Percentiles rank a stretch among this genome's conserved stretches.
phyloP scores from a whole-genome alignment of 2,329 filamentous ascomycete species.

The Hypoxylon sp. region DNA sequence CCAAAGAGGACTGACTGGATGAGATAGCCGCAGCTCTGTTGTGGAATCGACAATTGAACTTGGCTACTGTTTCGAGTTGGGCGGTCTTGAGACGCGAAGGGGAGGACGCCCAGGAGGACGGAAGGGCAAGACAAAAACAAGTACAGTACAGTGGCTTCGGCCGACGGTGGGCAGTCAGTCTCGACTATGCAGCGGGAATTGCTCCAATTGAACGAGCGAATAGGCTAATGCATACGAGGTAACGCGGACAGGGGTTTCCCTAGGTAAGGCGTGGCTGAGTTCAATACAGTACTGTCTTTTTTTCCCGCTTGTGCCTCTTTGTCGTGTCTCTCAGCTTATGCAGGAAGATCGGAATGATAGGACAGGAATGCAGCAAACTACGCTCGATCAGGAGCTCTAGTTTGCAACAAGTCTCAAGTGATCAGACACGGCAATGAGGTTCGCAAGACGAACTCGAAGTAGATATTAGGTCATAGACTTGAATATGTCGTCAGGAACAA shows the following conservation, averaged over 20 bases:
- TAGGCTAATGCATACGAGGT: constrained; percentile 47
- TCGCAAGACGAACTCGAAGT: constrained; percentile 17
- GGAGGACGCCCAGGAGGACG: constrained; percentile 32
- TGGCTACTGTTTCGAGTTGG: constrained; percentile 46
- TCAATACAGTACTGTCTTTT: too few species aligned
- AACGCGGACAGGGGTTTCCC: constrained; percentile 27
- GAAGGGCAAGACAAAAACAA: constrained; percentile 27
- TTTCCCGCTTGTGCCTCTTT: constrained; percentile 39
- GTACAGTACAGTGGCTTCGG: constrained; percentile 30
- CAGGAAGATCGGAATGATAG: constrained; percentile 41
- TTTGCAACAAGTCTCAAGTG: constrained; percentile 34
- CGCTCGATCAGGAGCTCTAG: constrained; percentile 27
- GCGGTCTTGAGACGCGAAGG: constrained; percentile 45
- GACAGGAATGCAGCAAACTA: constrained; percentile 43
- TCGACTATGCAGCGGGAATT: constrained; percentile 30
- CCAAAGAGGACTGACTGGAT: constrained; percentile 46
- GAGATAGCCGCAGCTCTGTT: constrained; percentile 36
- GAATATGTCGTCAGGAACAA: constrained; percentile 28
- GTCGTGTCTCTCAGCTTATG: constrained; percentile 40
- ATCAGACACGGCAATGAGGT: constrained; percentile 30
- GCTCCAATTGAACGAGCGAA: constrained; percentile 48
- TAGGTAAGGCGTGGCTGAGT: constrained; percentile 48
- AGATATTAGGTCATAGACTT: constrained; percentile 36
- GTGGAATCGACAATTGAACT: constrained; percentile 42
- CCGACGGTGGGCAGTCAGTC: constrained; percentile 16